Evolutionary conservation across 2,329 filamentous ascomycete species (phyloP), one percentile per base, ranked within the genome.

Genomic region (Paracoccidioides brasiliensis): DNA sequence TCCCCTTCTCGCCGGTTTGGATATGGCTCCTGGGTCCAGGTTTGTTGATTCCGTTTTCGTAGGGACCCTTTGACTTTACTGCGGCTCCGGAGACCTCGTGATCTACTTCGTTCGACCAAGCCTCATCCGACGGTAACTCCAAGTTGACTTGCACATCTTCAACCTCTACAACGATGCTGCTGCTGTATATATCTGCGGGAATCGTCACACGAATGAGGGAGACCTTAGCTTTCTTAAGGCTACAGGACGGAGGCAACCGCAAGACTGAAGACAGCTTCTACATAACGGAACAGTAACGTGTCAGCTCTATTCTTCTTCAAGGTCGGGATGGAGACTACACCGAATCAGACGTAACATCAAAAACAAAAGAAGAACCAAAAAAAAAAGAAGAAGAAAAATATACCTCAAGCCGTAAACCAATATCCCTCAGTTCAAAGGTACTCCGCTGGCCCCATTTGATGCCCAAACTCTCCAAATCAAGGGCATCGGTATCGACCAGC

Each of bases 391-490:
- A 14, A 55, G 53, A 22, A 57, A 49, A 22, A 70, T 76, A 63
- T 76, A 88, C 89, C 77, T 88, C 80, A 57, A 90, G 73, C 67
- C 84, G 86, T 60, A 96, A 75, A 2, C 86, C 88, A 56, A 96
- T 85, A 77, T 97, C 86, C 63, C 85, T 83, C 63, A 96, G 84
- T 70, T 95, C 90, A 46, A 96, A 79, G 0, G 86, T 85, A 43
- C 59, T 93, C 61, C 85, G 84, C 69, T 85, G 84, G 38, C 93
- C 93, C 71, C 88, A 81, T 48, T 83, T 84, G 62, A 96, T 81
- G 63, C 94, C 89, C 60, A 97, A 74, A 62, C 89, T 88, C 61
- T 93, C 89, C 59, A 93, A 79, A 65, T 96, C 87, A 62, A 96
- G 76, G 10, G 86, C 84, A 66, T 94, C 86, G 56, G 88, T 86